phyloP scores from a whole-genome alignment of 164 flowering plant genomes.

The Aristolochia contorta region DNA sequence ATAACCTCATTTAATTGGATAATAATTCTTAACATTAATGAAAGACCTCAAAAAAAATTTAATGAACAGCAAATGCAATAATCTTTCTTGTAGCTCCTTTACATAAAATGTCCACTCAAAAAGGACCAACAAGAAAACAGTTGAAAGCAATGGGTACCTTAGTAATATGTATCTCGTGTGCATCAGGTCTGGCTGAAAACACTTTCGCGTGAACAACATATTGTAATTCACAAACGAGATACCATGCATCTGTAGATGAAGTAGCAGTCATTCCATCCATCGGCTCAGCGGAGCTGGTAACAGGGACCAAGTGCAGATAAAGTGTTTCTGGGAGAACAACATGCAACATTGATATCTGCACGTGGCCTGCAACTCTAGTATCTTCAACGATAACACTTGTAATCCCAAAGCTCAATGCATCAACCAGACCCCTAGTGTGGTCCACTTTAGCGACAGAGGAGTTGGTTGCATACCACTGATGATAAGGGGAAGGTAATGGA shows the following conservation, averaged over 20 bases:
- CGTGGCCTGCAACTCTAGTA: constrained; percentile 72
- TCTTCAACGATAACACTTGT: constrained; percentile 72
- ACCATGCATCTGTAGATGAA: constrained; percentile 54
- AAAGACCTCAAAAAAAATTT: too few relatives aligned
- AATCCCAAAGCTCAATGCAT: constrained; percentile 51
- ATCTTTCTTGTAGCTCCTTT: too few relatives aligned
- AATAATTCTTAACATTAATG: too few relatives aligned
- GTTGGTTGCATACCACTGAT: constrained; percentile 63
- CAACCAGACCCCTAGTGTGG: constrained; percentile 38
- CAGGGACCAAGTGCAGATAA: constrained; percentile 45
- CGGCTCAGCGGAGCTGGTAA: constrained; percentile 40
- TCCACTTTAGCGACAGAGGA: constrained; percentile 72
- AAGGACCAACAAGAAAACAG: background rate
- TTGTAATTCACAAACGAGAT: constrained; percentile 48
- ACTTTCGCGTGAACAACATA: constrained; percentile 69
- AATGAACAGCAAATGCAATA: too few relatives aligned
- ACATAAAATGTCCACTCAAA: too few relatives aligned
- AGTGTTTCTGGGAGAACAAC: constrained; percentile 72
- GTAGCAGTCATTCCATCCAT: constrained; percentile 39
- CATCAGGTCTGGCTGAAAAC: constrained; percentile 45
- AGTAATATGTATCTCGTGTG: constrained; percentile 62
- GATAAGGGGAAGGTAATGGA: constrained; percentile 67
- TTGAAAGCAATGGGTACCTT: constrained; percentile 30
- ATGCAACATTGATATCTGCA: constrained; percentile 67
- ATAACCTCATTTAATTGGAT: too few relatives aligned